Percentiles rank a stretch among this genome's conserved stretches.
Conservation (phyloP, 306 rosid species). For the Pyrus betulifolia region DNA sequence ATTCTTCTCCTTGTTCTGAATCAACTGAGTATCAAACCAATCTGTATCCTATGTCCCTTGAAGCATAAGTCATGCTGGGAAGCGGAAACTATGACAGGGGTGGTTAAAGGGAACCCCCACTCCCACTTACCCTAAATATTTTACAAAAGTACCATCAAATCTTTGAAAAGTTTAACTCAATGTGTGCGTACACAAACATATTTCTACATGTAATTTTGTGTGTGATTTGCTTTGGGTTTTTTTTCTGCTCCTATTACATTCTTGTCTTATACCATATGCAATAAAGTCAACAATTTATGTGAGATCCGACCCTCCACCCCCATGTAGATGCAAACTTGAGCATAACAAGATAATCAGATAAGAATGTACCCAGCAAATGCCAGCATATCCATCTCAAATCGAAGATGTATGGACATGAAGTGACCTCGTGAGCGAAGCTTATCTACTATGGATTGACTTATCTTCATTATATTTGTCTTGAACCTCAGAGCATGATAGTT, state of each 20-base stretch:
- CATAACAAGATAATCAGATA: constrained; percentile 3
- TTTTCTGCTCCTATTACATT: not conserved
- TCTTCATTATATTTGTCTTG: constrained; percentile 80
- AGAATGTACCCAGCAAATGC: constrained; percentile 92
- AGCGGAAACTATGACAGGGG: not conserved
- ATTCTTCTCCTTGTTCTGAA: not conserved
- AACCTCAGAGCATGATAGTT: constrained; percentile 92
- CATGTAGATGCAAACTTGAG: constrained; percentile 4
- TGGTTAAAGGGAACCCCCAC: not conserved
- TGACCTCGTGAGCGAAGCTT: constrained; percentile 87
- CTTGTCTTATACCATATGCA: not conserved
- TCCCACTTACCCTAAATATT: not conserved
- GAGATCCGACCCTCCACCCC: not conserved
- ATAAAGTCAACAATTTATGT: not conserved
- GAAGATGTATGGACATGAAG: constrained; percentile 95
- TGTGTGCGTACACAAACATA: not conserved
- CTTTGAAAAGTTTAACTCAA: not conserved
- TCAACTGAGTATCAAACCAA: not conserved
- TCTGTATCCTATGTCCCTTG: not conserved
- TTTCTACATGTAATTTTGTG: not conserved
- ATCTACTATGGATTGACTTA: constrained; percentile 86
- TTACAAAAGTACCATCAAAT: not conserved
- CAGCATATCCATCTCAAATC: constrained; percentile 99
- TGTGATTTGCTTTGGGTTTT: not conserved
- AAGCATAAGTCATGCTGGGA: not conserved